A percentile compares a stretch with the other conserved stretches of the same genome.
These are phyloP conservation scores for Rhodotorula paludigena DNA, from an alignment of 768 basidiomycete species.

Conservation along the genomic window DNA sequence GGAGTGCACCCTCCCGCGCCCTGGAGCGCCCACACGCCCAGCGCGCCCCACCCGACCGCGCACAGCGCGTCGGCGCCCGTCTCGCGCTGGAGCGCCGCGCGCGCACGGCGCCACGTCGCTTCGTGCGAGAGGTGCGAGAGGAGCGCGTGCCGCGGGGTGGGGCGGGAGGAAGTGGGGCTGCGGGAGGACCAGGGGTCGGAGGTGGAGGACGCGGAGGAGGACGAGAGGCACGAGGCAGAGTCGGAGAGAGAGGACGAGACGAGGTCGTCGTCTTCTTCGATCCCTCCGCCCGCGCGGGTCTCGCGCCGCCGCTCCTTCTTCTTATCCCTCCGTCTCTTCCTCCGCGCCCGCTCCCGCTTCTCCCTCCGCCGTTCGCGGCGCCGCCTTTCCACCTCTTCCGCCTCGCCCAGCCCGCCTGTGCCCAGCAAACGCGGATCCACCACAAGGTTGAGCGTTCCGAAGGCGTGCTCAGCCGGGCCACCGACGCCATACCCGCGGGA, in stretches of 20 bases:
- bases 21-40: constrained; percentile 2
- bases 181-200: neutral
- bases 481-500: neutral
- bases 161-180: neutral
- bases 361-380: neutral
- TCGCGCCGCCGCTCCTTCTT: neutral
- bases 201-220: neutral
- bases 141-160: neutral
- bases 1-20: constrained; percentile 1
- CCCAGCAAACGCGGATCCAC: constrained; percentile 12
- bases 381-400: neutral
- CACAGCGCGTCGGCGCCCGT: neutral
- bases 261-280: neutral
- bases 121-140: constrained; percentile 3
- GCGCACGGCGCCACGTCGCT: neutral
- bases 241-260: neutral
- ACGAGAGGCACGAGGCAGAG: neutral
- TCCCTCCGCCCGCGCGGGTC: too few relatives aligned
- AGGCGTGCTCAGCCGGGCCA: neutral
- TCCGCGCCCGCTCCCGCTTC: neutral
- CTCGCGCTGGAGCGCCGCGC: neutral
- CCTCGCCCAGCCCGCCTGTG: neutral
- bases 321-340: neutral
- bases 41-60: neutral
- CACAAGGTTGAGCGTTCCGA: constrained; percentile 32